Percentiles rank a stretch among this genome's conserved stretches.
Conservation (phyloP, 1,139 yeast genomes). For the Scheffersomyces segobiensis region DNA sequence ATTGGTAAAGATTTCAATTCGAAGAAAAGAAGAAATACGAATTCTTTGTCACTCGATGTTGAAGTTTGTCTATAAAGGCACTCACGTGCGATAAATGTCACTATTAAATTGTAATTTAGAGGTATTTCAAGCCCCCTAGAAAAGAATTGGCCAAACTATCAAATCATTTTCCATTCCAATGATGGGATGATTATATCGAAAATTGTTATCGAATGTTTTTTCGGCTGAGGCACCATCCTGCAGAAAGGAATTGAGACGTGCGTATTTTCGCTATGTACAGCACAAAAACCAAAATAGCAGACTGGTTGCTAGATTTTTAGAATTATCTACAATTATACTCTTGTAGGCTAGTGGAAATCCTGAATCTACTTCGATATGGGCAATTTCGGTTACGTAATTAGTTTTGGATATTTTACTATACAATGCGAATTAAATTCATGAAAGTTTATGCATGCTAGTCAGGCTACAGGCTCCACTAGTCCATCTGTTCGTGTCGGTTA, state of each 20-base stretch:
- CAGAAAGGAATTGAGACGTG: not conserved
- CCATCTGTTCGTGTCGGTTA: not conserved
- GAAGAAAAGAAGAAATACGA: not conserved
- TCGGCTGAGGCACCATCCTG: not conserved
- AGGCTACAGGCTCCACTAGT: not conserved
- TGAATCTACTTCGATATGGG: no score
- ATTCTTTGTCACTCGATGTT: not conserved
- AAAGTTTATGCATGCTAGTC: not conserved
- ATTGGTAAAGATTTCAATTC: not conserved
- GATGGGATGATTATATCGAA: not conserved
- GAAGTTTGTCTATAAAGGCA: not conserved
- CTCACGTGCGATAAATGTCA: not conserved
- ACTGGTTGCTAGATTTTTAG: not conserved
- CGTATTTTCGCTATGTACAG: not conserved
- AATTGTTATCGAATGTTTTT: not conserved
- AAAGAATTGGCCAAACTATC: not conserved
- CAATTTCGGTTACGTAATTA: not conserved
- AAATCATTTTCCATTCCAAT: not conserved
- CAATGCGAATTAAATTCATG: not conserved
- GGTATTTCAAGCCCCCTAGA: not conserved
- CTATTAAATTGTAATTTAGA: not conserved
- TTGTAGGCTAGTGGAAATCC: not conserved
- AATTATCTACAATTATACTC: not conserved
- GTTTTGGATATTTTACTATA: not conserved
- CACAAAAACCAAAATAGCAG: not conserved